phyloP scores from a whole-genome alignment of 1,139 yeast species.

The Wickerhamiella pararugosa region DNA sequence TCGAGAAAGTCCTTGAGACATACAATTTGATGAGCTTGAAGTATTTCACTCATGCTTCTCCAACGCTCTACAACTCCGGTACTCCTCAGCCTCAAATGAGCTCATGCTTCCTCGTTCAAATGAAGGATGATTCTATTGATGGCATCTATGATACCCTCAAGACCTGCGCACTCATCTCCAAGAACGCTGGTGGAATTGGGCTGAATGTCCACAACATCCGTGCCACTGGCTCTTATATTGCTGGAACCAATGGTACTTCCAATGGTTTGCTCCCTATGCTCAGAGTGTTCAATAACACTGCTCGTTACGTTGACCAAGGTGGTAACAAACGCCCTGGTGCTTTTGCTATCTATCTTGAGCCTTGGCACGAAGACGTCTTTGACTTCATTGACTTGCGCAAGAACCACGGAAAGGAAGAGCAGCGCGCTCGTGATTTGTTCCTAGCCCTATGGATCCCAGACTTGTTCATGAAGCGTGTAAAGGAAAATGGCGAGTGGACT shows the following conservation, averaged over 20 bases:
- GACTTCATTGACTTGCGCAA: constrained; percentile 74
- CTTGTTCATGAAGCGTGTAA: constrained; percentile 78
- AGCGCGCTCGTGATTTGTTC: constrained; percentile 79
- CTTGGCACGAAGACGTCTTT: constrained; percentile 82
- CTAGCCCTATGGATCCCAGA: constrained; percentile 90
- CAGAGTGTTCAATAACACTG: constrained; percentile 80
- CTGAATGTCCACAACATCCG: constrained; percentile 72
- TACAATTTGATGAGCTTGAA: constrained; percentile 74
- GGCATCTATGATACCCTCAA: constrained; percentile 80
- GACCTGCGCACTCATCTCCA: constrained; percentile 75
- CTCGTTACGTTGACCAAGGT: constrained; percentile 87
- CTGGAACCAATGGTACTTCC: constrained; percentile 81
- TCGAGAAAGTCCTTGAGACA: constrained; percentile 59
- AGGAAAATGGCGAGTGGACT: constrained; percentile 66
- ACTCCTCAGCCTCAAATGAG: constrained; percentile 80
- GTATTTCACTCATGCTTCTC: constrained; percentile 80
- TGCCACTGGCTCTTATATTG: constrained; percentile 72
- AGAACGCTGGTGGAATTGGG: constrained; percentile 88
- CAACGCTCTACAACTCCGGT: constrained; percentile 81
- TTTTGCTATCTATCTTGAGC: constrained; percentile 74
- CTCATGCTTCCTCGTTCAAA: constrained; percentile 76
- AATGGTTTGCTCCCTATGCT: constrained; percentile 84
- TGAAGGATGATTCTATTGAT: constrained; percentile 82
- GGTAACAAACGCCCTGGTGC: constrained; percentile 94
- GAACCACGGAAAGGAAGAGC: constrained; percentile 84